Base-by-base conservation (phyloP, 176 grass and related monocot species). In the Cocos nucifera region DNA sequence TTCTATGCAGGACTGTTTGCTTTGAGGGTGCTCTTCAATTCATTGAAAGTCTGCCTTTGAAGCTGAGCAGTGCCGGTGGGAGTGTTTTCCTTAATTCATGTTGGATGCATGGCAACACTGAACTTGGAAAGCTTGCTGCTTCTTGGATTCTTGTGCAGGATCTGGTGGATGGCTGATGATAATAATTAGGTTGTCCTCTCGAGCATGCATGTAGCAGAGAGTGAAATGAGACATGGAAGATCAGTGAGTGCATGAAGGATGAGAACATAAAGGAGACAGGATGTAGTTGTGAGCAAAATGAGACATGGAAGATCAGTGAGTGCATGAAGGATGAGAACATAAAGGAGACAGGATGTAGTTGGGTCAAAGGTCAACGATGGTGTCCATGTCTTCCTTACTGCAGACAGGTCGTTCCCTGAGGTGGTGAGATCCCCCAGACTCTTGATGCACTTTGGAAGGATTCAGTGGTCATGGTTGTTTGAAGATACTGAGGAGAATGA, bases 321-420 rank as follows among this genome's bases (percentile, higher is more conserved):
- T 70, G 10, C 69, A 83, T 89, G 85, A 71, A 67, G 7, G 69
- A 15, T 62, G 73, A 63, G 24, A 71, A 58, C 27, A 56, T 77
- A 8, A 84, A 89, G 65, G 77, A 84, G 56, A 77, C 85, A 67
- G 80, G 80, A n/a, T 89, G 80, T 71, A 83, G 77, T 62, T 89
- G 77, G 77, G 25, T 89, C 49, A 1, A 73, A 89, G 19, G 56
- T 89, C 54, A 54, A 61, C 66, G 65, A 83, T 74, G 69, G 80
- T 5, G 73, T 80, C 29, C 80, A 71, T 74, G 49, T 83, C 0
- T 83, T 89, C 71, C 52, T 80, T 66, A 80, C 72, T 66, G 73
- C 73, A 1, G 80, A 77, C 21, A 21, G 21, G n/a, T 83, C 73
- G 26, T 54, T 58, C 60, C 80, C 69, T 66, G 64, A 77, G 64